Evolutionary conservation across 257 asterid species (phyloP), one percentile per base, ranked within the genome.

Genomic region (Oldenlandia corymbosa): DNA sequence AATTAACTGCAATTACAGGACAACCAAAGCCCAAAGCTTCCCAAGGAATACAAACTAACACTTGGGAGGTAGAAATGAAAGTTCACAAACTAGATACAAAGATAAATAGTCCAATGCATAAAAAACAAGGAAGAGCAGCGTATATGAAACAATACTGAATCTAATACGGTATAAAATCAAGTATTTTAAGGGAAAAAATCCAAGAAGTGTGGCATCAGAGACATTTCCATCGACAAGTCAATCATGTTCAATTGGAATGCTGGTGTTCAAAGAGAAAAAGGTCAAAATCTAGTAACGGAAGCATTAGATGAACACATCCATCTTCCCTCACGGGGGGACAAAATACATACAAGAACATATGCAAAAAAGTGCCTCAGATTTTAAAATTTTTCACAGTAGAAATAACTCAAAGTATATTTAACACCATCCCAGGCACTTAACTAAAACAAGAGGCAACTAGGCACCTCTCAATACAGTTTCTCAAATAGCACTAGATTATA

Each of bases 171-270:
- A 46, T 26, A 1, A 17, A 11, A n/a, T 34, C 8, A 16, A 4
- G 0, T 1, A 6, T 7, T 3, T 5, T 10, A 34, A 23, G 13
- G 14, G 20, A 1, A 2, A 34, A 50, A 37, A 64, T 0, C 12
- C 34, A 24, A 7, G 18, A 5, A 2, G 11, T 20, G 3, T 34
- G 66, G 79, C 83, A 83, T 78, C 82, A 83, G 84, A 80, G 82
- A 83, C 80, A 80, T 80, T 83, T 82, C 88, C 84, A 80, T 2
- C 53, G 71, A 80, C 84, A 77, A 75, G 58, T 75, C 83, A 75
- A n/a, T 58, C 85, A 79, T 71, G 24, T 57, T 28, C 82, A 6
- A 34, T 57, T 7, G 43, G 74, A 76, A 69, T 55, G 41, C 85
- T 66, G 88, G 80, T 83, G 85, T 83, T 82, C 85, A 85, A 10